Evolutionary conservation across 768 basidiomycete genomes (phyloP), one percentile per base, ranked within the genome.

Genomic region (Mycena capillaripes): DNA sequence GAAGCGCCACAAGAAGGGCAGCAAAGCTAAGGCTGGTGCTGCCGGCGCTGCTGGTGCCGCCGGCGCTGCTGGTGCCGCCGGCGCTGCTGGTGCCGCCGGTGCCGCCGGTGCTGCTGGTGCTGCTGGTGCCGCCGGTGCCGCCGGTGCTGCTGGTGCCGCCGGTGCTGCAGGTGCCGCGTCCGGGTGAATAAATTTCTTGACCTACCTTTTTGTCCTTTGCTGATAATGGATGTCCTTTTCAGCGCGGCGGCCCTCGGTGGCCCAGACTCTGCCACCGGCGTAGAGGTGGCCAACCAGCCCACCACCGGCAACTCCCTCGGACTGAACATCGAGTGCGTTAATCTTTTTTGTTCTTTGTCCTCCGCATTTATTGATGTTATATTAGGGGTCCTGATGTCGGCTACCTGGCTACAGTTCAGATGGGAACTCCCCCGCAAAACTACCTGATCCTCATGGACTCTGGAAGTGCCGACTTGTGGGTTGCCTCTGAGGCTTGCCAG

Each of bases 391-490:
- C 84, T 40, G 89, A 89, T 78, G 79, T 88, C 19, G 86, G 87
- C 4, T 89, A 91, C 75, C 79, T 91, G 46, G 88, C 90, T 11
- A 88, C 85, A 14, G 75, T 93, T 14, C 87, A 91, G 76, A 86
- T 93, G 56, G 93, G 93, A n/a, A 92, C 90, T 0, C 92, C 92
- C 25, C 86, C 89, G 11, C 84, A 78, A 38, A 77, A 88, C 70
- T 93, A 90, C 76, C 77, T 82, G 32, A 79, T 93, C 62, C 83
- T 93, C 23, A 90, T 93, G 89, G 92, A 93, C 79, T 91, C 90
- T 36, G 92, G 92, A 32, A 90, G 89, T 16, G 90, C 91, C 12
- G 92, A 93, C 80, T 80, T 90, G 42, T 92, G 91, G 91, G 90
- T 92, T 34, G 89, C 89, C 17, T 79, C 85, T 21, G 89, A 91